phyloP scores from a whole-genome alignment of 2,329 filamentous ascomycete species.

The Fusarium sarcochroum region DNA sequence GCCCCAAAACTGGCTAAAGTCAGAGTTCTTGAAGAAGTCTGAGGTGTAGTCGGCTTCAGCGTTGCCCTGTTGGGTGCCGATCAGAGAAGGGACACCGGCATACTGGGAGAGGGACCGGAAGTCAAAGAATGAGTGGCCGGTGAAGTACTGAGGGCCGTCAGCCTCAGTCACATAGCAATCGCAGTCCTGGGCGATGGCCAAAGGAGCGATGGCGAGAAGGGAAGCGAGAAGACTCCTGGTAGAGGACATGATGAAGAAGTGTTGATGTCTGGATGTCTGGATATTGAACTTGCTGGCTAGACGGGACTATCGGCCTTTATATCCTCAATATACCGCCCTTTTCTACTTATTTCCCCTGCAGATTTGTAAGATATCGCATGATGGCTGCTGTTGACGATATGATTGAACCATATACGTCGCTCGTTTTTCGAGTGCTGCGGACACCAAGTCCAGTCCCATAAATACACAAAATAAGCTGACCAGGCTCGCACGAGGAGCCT shows the following conservation, averaged over 20 bases:
- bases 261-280: background rate
- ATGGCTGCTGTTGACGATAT: background rate
- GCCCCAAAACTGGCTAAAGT: conserved; percentile 55
- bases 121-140: conserved; percentile 49
- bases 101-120: conserved; percentile 50
- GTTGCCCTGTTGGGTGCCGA: conserved; percentile 50
- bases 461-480: conserved; percentile 6
- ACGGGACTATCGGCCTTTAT: conserved; percentile 11
- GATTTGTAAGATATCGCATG: background rate
- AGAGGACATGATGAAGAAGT: conserved; percentile 37
- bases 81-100: conserved; percentile 50
- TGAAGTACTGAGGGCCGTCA: conserved; percentile 45
- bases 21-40: conserved; percentile 52
- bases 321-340: background rate
- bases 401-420: conserved; percentile 21
- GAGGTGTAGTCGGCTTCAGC: conserved; percentile 53
- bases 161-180: conserved; percentile 52
- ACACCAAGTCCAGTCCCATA: background rate
- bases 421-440: background rate
- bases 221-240: conserved; percentile 39
- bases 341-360: background rate
- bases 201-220: conserved; percentile 41
- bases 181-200: conserved; percentile 46
- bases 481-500: background rate
- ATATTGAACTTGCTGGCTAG: background rate